These are phyloP conservation scores for Candida argentea DNA, from an alignment of 805 yeast genomes.

Conservation along the genomic window DNA sequence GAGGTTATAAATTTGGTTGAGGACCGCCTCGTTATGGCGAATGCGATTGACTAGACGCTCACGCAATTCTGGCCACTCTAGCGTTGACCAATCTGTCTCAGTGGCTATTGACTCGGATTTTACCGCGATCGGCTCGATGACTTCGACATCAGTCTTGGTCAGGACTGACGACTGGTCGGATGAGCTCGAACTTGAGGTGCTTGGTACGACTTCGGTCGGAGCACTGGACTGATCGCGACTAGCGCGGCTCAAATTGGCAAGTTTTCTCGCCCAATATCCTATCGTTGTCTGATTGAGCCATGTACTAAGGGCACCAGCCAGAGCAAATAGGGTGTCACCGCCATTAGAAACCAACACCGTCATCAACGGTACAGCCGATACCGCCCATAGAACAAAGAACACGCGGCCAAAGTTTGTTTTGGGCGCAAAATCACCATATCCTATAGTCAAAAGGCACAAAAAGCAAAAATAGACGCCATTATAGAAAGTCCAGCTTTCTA, in stretches of 20 bases:
- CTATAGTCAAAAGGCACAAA: constrained; percentile 68
- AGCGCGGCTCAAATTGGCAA: too few relatives aligned
- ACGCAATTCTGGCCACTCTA: constrained; percentile 2
- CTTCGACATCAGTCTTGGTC: constrained; percentile 1
- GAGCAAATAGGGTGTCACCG: constrained; percentile 47
- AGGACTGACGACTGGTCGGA: too few relatives aligned
- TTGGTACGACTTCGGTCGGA: too few relatives aligned
- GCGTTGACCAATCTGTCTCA: constrained; percentile 1
- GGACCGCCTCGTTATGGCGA: constrained; percentile 6
- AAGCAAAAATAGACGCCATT: constrained; percentile 67
- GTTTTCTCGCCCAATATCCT: too few relatives aligned
- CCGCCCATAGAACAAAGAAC: constrained; percentile 71
- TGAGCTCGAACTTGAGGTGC: too few relatives aligned
- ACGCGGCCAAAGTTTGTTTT: constrained; percentile 52
- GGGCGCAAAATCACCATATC: constrained; percentile 75
- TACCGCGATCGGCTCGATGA: not conserved
- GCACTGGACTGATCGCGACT: too few relatives aligned
- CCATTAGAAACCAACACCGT: constrained; percentile 65
- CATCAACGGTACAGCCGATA: constrained; percentile 81
- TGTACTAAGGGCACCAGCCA: constrained; percentile 10
- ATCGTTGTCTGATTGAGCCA: too few relatives aligned
- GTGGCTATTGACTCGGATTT: not conserved
- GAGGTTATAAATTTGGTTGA: constrained; percentile 15
- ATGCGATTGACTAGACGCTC: constrained; percentile 3
- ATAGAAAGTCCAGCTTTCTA: constrained; percentile 68